A percentile compares a stretch with the other conserved stretches of the same genome.
Evolutionary conservation across 345 rosid genomes (phyloP).

Genomic region (Hypericum perforatum): DNA sequence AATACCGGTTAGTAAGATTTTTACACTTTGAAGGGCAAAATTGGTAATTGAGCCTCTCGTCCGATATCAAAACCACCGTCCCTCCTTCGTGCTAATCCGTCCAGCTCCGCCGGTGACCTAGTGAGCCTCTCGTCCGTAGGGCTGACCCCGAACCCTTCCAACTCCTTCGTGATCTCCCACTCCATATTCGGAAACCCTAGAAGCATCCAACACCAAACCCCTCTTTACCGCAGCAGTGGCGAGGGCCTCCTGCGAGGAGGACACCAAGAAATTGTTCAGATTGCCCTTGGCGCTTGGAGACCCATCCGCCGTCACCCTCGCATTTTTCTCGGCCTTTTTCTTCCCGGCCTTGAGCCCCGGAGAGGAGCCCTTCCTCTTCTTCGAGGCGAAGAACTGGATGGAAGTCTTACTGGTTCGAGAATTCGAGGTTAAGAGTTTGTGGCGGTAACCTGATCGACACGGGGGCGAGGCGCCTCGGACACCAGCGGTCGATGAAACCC

Average conservation of each 20-base stretch:
- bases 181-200: slow-evolving; percentile 24
- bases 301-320: slow-evolving; percentile 33
- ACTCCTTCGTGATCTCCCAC: slow-evolving; percentile 16
- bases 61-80: too few relatives aligned
- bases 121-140: too few relatives aligned
- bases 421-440: too few relatives aligned
- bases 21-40: too few relatives aligned
- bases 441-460: too few relatives aligned
- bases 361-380: slow-evolving; percentile 62
- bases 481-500: too few relatives aligned
- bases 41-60: too few relatives aligned
- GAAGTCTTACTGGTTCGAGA: not conserved
- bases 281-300: slow-evolving; percentile 66
- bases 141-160: slow-evolving; percentile 21
- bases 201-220: slow-evolving; percentile 33
- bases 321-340: slow-evolving; percentile 31
- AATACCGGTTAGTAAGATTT: too few relatives aligned
- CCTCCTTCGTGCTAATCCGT: too few relatives aligned
- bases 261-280: slow-evolving; percentile 51
- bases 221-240: slow-evolving; percentile 30
- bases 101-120: too few relatives aligned
- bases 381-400: slow-evolving; percentile 62
- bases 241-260: slow-evolving; percentile 30
- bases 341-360: slow-evolving; percentile 53
- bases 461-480: too few relatives aligned